Evolutionary conservation across 2,329 filamentous ascomycete species (phyloP).

Genomic region (Curvularia hawaiiensis): DNA sequence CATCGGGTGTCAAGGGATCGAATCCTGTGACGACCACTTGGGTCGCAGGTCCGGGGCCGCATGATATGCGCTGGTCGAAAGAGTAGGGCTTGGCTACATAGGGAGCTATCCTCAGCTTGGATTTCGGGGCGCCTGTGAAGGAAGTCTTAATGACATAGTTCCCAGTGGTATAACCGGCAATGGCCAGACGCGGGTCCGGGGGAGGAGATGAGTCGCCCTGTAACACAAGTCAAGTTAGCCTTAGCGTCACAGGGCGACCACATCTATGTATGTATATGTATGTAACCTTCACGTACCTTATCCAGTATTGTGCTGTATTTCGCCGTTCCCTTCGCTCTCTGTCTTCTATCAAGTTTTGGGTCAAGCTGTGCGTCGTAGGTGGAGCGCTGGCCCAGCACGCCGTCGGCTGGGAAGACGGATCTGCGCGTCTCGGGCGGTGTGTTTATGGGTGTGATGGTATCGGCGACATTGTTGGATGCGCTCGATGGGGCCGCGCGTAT

Average conservation of each 20-base stretch:
- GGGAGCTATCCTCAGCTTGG: slow-evolving; percentile 71
- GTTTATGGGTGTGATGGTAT: slow-evolving; percentile 52
- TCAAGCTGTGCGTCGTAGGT: slow-evolving; percentile 69
- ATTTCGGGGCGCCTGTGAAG: slow-evolving; percentile 68
- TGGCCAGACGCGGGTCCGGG: slow-evolving; percentile 79
- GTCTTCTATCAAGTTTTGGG: slow-evolving; percentile 60
- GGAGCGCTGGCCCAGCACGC: slow-evolving; percentile 63
- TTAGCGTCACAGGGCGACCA: slow-evolving; percentile 49
- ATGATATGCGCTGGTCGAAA: slow-evolving; percentile 81
- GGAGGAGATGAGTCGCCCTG: slow-evolving; percentile 81
- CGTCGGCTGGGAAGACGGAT: slow-evolving; percentile 58
- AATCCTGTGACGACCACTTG: slow-evolving; percentile 97
- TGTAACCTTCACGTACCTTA: slow-evolving; percentile 49
- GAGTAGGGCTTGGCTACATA: slow-evolving; percentile 82
- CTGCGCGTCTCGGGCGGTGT: slow-evolving; percentile 51
- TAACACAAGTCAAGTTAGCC: slow-evolving; percentile 51
- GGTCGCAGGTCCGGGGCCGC: slow-evolving; percentile 86
- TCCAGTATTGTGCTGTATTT: slow-evolving; percentile 59
- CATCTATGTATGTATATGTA: slow-evolving; percentile 35
- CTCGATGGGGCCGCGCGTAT: slow-evolving; percentile 40
- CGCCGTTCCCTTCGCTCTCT: slow-evolving; percentile 50
- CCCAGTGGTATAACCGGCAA: slow-evolving; percentile 63
- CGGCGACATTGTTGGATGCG: slow-evolving; percentile 51
- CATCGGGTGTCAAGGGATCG: slow-evolving; percentile 83
- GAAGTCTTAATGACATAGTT: slow-evolving; percentile 55